Evolutionary conservation across 352 stramenopile genomes (phyloP), one percentile per base, ranked within the genome.

Genomic region (Globisporangium cylindrosporum): DNA sequence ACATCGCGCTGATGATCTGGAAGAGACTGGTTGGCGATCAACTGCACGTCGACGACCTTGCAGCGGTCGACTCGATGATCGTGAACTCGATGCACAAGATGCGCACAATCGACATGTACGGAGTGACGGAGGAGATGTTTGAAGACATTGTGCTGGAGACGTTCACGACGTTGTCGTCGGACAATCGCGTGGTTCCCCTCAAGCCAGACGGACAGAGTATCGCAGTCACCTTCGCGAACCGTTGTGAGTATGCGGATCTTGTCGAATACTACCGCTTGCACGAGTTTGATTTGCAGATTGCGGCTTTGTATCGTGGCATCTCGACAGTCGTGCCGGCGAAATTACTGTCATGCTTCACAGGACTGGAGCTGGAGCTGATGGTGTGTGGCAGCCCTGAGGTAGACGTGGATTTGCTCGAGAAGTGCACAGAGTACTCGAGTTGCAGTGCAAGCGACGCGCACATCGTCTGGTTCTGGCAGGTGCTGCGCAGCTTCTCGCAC

Each of bases 81-180:
- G 84, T 94, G n/a, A 91, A 90, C 63, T 96, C 80, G 7, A 89
- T 97, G 79, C 71, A 87, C 4, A 95, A 91, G 59, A 92, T 98
- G 60, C 80, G 86, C 36, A 90, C 79, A 24, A 96, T 97, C 55
- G 83, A 97, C 60, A 66, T 73, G 46, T 76, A 76, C 20, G 84
- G 80, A n/a, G 79, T 96, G 15, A 94, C 84, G 3, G 78, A 93
- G 38, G 85, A 97, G 18, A 90, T 92, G 69, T 97, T 98, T 60
- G 82, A 93, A 69, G 86, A 97, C 70, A 93, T 96, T 25, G 89
- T 97, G 10, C 91, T 95, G 68, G 87, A 98, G 62, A 95, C 81
- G 3, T 98, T 98, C 71, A 97, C 91, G 7, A 95, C 91, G 3
- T 64, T 96, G 3, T 93, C 89, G 43, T 79, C 90, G 0, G 92